Conservation (phyloP, 2,329 filamentous ascomycete species). For the Magnaporthiopsis incrustans region DNA sequence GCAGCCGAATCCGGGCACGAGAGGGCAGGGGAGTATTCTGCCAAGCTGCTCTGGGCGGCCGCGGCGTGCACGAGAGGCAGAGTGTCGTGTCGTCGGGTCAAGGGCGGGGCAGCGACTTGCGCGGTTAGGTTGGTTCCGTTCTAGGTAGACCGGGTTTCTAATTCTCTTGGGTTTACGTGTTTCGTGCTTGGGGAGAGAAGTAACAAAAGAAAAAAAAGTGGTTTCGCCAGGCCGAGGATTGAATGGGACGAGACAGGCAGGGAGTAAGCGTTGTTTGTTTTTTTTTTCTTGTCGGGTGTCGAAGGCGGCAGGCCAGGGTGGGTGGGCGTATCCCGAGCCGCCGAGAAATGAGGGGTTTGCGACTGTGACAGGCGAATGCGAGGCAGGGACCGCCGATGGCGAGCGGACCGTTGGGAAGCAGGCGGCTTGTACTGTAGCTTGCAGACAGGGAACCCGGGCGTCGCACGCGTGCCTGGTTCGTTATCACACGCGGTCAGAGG, state of each 20-base stretch:
- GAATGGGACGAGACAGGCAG: background rate
- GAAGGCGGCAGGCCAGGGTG: background rate
- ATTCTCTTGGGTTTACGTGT: background rate
- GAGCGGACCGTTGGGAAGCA: background rate
- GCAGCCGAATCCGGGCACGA: background rate
- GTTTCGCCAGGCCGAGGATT: background rate
- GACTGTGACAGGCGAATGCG: slow-evolving; percentile 3
- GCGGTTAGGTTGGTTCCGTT: background rate
- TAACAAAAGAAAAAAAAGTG: too few relatives aligned
- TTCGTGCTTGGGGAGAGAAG: background rate
- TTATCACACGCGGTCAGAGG: background rate
- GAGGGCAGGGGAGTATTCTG: background rate
- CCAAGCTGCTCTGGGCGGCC: background rate
- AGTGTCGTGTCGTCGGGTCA: background rate
- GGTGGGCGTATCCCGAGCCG: background rate
- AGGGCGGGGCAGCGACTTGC: background rate
- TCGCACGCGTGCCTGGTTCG: slow-evolving; percentile 14
- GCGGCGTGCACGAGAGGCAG: background rate
- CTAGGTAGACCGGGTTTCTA: background rate
- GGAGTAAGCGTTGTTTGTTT: background rate
- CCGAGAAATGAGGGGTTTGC: slow-evolving; percentile 9
- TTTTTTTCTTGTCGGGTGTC: slow-evolving; percentile 3
- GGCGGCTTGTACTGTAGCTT: background rate
- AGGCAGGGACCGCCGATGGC: background rate
- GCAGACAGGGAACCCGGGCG: background rate